Evolutionary conservation across 371 early-diverging fungal genomes (phyloP).

Genomic region (Mucor circinelloides): DNA sequence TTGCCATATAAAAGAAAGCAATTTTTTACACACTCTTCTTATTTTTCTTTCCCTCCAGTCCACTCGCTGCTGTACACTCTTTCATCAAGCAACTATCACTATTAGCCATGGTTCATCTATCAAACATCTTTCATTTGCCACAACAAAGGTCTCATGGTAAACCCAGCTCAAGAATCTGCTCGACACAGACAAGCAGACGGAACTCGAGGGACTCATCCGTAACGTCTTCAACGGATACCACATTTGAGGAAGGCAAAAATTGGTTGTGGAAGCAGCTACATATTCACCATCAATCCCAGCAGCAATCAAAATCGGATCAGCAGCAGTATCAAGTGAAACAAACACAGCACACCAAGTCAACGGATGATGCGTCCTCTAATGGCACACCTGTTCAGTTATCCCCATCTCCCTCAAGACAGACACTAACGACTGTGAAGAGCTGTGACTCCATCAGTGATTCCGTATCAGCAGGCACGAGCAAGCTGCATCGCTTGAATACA

Average conservation of each 20-base stretch:
- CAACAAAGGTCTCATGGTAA: not conserved
- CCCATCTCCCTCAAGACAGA: slow-evolving; percentile 2
- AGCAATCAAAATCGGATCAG: not conserved
- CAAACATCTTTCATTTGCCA: slow-evolving; percentile 16
- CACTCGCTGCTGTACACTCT: no score
- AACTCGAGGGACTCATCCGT: slow-evolving; percentile 20
- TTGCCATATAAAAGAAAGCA: slow-evolving; percentile 4
- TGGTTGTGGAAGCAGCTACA: slow-evolving; percentile 24
- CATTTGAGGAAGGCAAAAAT: slow-evolving; percentile 22
- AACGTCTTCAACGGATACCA: slow-evolving; percentile 6
- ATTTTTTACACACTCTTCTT: slow-evolving; percentile 35
- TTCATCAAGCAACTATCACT: not conserved
- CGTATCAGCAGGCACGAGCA: slow-evolving; percentile 4
- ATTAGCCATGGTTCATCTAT: slow-evolving; percentile 26
- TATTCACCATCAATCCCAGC: slow-evolving; percentile 1
- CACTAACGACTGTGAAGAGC: not conserved
- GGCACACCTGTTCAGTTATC: slow-evolving; percentile 2
- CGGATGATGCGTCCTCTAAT: not conserved
- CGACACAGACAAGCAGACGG: slow-evolving; percentile 20
- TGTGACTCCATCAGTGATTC: slow-evolving; percentile 3
- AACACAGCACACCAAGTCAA: not conserved
- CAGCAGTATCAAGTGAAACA: not conserved
- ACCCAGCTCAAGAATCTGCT: slow-evolving; percentile 3
- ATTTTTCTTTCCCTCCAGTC: slow-evolving; percentile 1
- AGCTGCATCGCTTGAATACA: slow-evolving; percentile 19